A percentile compares a stretch with the other conserved stretches of the same genome.
phyloP scores from a whole-genome alignment of 1,284 basidiomycete genomes.

The Sporisorium scitamineum region DNA sequence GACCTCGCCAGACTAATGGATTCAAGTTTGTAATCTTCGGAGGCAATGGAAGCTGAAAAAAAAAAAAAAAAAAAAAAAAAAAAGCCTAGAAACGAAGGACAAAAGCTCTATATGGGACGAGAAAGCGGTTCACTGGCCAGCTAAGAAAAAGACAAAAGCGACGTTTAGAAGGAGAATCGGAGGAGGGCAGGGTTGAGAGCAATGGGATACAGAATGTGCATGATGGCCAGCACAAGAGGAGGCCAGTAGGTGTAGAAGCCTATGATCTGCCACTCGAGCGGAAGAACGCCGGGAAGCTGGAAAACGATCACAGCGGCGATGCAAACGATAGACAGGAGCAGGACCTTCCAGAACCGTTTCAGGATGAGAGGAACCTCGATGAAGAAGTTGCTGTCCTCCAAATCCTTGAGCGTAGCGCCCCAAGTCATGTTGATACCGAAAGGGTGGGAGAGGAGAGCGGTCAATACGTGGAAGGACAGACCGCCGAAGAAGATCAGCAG shows the following conservation, averaged over 20 bases:
- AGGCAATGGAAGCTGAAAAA: not conserved
- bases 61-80: not conserved
- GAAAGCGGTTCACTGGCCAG: no score
- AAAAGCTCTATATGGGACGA: no score
- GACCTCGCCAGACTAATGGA: not conserved
- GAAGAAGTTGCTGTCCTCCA: conserved; percentile 77
- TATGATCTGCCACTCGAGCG: conserved; percentile 74
- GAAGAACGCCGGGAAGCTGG: conserved; percentile 71
- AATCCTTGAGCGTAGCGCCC: conserved; percentile 69
- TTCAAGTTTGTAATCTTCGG: not conserved
- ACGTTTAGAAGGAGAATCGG: conserved; percentile 53
- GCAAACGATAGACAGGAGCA: conserved; percentile 76
- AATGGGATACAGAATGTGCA: conserved; percentile 55
- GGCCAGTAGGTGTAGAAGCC: conserved; percentile 48
- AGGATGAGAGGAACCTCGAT: conserved; percentile 83
- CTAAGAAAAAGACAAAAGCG: not conserved
- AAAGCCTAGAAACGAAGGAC: conserved; percentile 50
- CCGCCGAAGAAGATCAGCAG: conserved; percentile 43
- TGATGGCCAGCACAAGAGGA: not conserved
- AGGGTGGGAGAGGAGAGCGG: conserved; percentile 81
- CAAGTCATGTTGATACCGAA: conserved; percentile 87
- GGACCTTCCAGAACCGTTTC: conserved; percentile 66
- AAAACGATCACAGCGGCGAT: conserved; percentile 69
- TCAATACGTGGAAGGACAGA: conserved; percentile 72
- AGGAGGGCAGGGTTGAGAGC: conserved; percentile 54